Evolutionary conservation across 2,329 filamentous ascomycete genomes (phyloP).

Genomic region (Blastomyces percursus): DNA sequence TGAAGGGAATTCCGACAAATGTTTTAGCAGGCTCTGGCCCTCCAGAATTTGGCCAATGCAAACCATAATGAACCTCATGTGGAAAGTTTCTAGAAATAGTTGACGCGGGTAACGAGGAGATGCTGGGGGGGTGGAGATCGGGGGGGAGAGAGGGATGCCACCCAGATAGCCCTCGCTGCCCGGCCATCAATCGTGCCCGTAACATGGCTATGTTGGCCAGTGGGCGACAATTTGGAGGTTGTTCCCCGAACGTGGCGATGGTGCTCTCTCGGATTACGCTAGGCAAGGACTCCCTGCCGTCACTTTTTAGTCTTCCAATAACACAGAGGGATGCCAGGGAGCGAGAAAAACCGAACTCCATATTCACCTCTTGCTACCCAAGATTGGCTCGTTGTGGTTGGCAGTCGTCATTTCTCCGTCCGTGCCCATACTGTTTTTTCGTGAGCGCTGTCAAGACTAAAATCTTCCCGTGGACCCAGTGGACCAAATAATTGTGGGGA

Average conservation of each 20-base stretch:
- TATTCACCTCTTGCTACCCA: not conserved
- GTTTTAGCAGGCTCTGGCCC: not conserved
- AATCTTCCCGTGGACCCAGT: not conserved
- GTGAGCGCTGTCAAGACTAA: not conserved
- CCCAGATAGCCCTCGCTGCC: not conserved
- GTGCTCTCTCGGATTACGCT: not conserved
- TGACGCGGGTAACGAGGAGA: not conserved
- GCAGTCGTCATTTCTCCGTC: not conserved
- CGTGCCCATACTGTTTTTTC: not conserved
- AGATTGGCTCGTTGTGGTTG: not conserved
- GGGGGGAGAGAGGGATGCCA: not conserved
- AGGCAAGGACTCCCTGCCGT: not conserved
- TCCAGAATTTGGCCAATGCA: not conserved
- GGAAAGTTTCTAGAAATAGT: not conserved
- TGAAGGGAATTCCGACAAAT: not conserved
- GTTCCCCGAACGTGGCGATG: not conserved
- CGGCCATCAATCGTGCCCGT: not conserved
- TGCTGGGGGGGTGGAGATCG: too few relatives aligned
- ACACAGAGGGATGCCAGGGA: not conserved
- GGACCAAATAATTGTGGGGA: not conserved
- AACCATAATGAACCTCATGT: not conserved
- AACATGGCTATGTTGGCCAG: not conserved
- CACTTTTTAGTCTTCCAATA: not conserved
- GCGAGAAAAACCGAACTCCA: not conserved
- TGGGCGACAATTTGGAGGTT: not conserved